Evolutionary conservation across 2,329 filamentous ascomycete species (phyloP).

Genomic region (Pseudogymnoascus sp.): DNA sequence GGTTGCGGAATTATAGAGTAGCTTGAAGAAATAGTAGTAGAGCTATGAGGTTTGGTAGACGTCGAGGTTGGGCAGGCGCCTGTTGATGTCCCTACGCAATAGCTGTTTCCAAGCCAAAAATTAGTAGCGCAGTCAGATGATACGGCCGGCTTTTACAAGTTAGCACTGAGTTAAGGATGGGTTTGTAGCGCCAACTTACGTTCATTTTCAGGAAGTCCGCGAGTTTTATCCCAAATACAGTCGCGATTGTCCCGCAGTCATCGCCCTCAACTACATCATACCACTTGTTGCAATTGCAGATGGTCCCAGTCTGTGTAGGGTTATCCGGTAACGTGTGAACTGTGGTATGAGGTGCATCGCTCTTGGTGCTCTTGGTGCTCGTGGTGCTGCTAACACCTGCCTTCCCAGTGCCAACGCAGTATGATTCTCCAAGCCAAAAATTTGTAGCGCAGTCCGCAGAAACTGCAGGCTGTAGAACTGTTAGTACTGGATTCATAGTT

Average conservation of each 20-base stretch:
- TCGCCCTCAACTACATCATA: slow-evolving; percentile 11
- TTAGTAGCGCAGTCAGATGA: slow-evolving; percentile 23
- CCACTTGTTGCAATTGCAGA: slow-evolving; percentile 10
- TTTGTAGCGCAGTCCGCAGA: slow-evolving; percentile 22
- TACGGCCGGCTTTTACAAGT: slow-evolving; percentile 24
- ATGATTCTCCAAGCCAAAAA: slow-evolving; percentile 23
- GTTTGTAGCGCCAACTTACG: neutral
- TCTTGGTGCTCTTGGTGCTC: neutral
- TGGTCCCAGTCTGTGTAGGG: neutral
- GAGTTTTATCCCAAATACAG: neutral
- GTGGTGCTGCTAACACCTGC: slow-evolving; percentile 1
- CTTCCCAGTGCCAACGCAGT: slow-evolving; percentile 22
- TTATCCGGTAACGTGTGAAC: slow-evolving; percentile 1
- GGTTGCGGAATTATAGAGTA: slow-evolving; percentile 11
- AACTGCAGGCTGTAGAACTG: neutral
- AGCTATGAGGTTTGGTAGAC: slow-evolving; percentile 11
- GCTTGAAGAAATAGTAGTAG: slow-evolving; percentile 7
- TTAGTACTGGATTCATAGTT: neutral
- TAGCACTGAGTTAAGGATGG: neutral
- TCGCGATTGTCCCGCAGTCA: slow-evolving; percentile 4
- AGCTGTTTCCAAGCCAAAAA: slow-evolving; percentile 23
- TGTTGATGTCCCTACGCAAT: slow-evolving; percentile 23
- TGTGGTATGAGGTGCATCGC: slow-evolving; percentile 5
- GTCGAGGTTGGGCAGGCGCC: slow-evolving; percentile 13
- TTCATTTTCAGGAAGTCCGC: slow-evolving; percentile 9